Conservation (phyloP, 2,329 filamentous ascomycete genomes). For the Colletotrichum brevisporum region DNA sequence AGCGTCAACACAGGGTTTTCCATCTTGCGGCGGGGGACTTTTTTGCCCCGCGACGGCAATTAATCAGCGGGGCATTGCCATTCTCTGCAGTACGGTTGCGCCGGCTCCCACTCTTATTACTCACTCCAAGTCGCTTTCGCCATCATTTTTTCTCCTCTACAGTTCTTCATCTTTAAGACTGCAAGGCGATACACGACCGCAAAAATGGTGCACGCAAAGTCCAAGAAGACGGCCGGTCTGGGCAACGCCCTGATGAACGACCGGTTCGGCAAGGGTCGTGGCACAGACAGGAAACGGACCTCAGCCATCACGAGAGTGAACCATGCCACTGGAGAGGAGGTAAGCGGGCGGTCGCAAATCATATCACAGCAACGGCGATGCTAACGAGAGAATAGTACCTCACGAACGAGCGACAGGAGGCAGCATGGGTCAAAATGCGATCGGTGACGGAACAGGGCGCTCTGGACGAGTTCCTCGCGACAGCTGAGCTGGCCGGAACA, state of each 20-base stretch:
- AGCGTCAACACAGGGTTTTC: constrained; percentile 26
- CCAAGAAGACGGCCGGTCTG: constrained; percentile 93
- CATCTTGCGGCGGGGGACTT: constrained; percentile 30
- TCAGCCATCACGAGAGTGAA: constrained; percentile 76
- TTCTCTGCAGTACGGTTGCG: constrained; percentile 37
- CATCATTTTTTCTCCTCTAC: constrained; percentile 24
- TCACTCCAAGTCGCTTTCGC: constrained; percentile 30
- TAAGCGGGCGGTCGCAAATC: constrained; percentile 47
- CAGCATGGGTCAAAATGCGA: constrained; percentile 99
- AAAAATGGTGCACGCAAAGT: constrained; percentile 81
- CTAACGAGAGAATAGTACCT: constrained; percentile 74
- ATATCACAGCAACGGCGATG: neutral
- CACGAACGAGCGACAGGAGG: constrained; percentile 91
- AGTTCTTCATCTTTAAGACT: constrained; percentile 10
- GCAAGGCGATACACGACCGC: constrained; percentile 18
- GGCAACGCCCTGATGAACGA: constrained; percentile 99
- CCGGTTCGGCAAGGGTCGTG: constrained; percentile 94
- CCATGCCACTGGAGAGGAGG: constrained; percentile 83
- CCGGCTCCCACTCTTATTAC: constrained; percentile 40
- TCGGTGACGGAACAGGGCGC: constrained; percentile 97
- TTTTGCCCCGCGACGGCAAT: constrained; percentile 45
- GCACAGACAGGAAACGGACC: constrained; percentile 82
- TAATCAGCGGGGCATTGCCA: constrained; percentile 44
- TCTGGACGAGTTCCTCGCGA: constrained; percentile 95
- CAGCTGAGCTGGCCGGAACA: constrained; percentile 96